Evolutionary conservation across 2,329 filamentous ascomycete genomes (phyloP).

Genomic region (Ploettnerulaceae sp.): DNA sequence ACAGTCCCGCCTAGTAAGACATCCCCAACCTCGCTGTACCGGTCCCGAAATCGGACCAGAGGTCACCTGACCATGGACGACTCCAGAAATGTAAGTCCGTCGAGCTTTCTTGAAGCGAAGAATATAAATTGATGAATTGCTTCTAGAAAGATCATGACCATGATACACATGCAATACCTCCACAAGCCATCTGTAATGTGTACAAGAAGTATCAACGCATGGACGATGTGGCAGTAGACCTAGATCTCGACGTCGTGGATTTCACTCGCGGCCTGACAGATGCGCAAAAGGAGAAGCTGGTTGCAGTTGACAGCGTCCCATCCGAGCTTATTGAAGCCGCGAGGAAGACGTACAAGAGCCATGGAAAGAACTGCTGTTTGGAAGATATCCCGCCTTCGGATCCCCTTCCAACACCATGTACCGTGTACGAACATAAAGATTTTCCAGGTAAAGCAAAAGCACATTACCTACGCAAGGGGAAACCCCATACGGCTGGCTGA

Average conservation of each 20-base stretch:
- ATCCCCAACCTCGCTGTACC: background rate
- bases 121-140: background rate
- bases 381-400: background rate
- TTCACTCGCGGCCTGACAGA: slow-evolving; percentile 29
- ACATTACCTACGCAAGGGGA: too few relatives aligned
- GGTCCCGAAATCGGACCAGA: slow-evolving; percentile 7
- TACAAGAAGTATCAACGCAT: slow-evolving; percentile 33
- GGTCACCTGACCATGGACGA: slow-evolving; percentile 18
- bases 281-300: slow-evolving; percentile 25
- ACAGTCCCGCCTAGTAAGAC: background rate
- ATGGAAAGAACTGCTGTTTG: slow-evolving; percentile 3
- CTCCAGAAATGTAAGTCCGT: slow-evolving; percentile 5
- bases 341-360: slow-evolving; percentile 16
- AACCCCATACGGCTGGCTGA: too few relatives aligned
- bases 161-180: slow-evolving; percentile 34
- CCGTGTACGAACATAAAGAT: slow-evolving; percentile 31
- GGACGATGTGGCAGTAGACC: slow-evolving; percentile 24
- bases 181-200: slow-evolving; percentile 31
- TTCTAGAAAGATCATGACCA: slow-evolving; percentile 22
- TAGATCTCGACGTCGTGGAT: slow-evolving; percentile 30
- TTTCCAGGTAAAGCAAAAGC: slow-evolving; percentile 28
- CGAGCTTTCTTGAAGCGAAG: background rate
- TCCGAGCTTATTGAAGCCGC: slow-evolving; percentile 26
- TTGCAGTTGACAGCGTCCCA: slow-evolving; percentile 22
- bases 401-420: slow-evolving; percentile 20